Evolutionary conservation across 805 yeast species (phyloP).

Genomic region (Yarrowia sp.): DNA sequence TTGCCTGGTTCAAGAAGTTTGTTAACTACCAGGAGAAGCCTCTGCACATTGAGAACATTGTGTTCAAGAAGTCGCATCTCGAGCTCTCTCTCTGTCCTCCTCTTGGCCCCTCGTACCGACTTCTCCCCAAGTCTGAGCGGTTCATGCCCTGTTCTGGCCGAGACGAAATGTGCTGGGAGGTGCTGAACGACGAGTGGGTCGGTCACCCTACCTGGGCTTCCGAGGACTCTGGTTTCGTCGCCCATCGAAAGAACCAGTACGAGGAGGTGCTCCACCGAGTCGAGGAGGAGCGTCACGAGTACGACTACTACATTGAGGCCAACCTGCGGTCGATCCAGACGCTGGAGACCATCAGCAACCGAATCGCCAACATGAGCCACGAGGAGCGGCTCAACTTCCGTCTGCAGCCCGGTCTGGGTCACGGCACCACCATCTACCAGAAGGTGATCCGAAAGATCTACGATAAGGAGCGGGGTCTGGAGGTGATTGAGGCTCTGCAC

Average conservation of each 20-base stretch:
- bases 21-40: conserved; percentile 90
- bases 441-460: conserved; percentile 91
- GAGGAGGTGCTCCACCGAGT: conserved; percentile 94
- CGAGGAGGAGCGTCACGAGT: conserved; percentile 97
- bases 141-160: conserved; percentile 98
- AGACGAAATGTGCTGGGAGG: conserved; percentile 99
- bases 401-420: conserved; percentile 92
- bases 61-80: conserved; percentile 85
- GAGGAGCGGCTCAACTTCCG: conserved; percentile 88
- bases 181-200: conserved; percentile 97
- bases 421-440: conserved; percentile 91
- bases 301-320: conserved; percentile 94
- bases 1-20: conserved; percentile 90
- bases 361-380: conserved; percentile 89
- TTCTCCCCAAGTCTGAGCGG: conserved; percentile 90
- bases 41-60: conserved; percentile 82
- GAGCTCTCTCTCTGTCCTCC: conserved; percentile 91
- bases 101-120: conserved; percentile 93
- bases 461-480: conserved; percentile 93
- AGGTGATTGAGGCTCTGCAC: conserved; percentile 93
- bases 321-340: conserved; percentile 94
- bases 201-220: conserved; percentile 99
- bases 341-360: conserved; percentile 90
- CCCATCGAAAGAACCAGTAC: conserved; percentile 98
- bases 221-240: conserved; percentile 97